Evolutionary conservation across 2,329 filamentous ascomycete species (phyloP).

Genomic region (Coniochaeta pulveracea): DNA sequence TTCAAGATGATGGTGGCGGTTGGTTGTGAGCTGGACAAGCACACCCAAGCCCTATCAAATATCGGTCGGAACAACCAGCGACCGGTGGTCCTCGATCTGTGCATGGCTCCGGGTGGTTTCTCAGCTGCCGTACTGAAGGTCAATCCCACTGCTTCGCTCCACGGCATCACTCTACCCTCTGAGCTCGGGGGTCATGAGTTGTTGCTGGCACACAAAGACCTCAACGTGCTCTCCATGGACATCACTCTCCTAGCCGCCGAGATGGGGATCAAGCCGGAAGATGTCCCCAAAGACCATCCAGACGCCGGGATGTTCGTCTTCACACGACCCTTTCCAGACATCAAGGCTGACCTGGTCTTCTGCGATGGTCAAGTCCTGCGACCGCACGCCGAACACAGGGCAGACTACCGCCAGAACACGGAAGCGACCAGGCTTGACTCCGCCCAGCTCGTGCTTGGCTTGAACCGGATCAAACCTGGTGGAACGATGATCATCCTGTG

Average conservation of each 20-base stretch:
- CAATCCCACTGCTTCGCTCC: conserved; percentile 20
- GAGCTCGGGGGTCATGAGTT: conserved; percentile 27
- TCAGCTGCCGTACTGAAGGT: conserved; percentile 21
- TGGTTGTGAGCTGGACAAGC: too few relatives aligned
- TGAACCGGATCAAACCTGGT: conserved; percentile 30
- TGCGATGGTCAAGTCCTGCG: background rate
- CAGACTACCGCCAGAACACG: conserved; percentile 15
- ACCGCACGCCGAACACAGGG: conserved; percentile 9
- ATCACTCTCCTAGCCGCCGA: conserved; percentile 31
- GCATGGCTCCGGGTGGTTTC: conserved; percentile 45
- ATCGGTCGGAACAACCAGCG: too few relatives aligned
- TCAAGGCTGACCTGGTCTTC: background rate
- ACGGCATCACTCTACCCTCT: conserved; percentile 29
- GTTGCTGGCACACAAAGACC: conserved; percentile 12
- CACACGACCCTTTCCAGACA: background rate
- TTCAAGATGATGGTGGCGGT: too few relatives aligned
- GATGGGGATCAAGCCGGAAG: conserved; percentile 20
- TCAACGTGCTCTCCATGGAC: conserved; percentile 24
- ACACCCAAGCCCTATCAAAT: too few relatives aligned
- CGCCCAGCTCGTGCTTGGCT: conserved; percentile 30
- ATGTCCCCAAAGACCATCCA: conserved; percentile 20
- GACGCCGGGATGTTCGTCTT: conserved; percentile 16
- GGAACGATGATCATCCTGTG: conserved; percentile 40
- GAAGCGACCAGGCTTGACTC: conserved; percentile 25
- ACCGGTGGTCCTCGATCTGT: conserved; percentile 36